Evolutionary conservation across 768 basidiomycete species (phyloP).

Genomic region (Lactarius deliciosus): DNA sequence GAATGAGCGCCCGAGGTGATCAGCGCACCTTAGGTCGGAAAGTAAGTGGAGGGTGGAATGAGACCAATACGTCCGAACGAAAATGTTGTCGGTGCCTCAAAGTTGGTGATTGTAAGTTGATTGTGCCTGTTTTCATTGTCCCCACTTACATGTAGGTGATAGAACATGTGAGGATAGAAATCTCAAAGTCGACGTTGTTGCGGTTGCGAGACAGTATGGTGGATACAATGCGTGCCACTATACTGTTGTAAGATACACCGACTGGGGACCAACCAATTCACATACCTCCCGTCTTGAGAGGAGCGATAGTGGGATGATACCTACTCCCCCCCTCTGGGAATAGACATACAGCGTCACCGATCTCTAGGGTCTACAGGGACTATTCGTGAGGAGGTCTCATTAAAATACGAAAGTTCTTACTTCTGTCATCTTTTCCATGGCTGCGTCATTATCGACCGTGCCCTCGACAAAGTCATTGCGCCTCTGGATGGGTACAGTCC

Average conservation of each 20-base stretch:
- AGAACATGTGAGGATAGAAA: slow-evolving; percentile 74
- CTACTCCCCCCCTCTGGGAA: slow-evolving; percentile 88
- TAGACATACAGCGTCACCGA: slow-evolving; percentile 76
- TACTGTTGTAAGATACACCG: slow-evolving; percentile 4
- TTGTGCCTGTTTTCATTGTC: slow-evolving; percentile 10
- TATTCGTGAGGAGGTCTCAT: neutral
- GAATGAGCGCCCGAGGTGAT: neutral
- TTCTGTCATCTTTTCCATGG: slow-evolving; percentile 68
- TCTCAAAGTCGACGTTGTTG: slow-evolving; percentile 65
- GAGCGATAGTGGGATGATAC: slow-evolving; percentile 84
- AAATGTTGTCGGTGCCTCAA: slow-evolving; percentile 81
- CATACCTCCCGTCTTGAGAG: slow-evolving; percentile 82
- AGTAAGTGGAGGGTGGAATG: slow-evolving; percentile 68
- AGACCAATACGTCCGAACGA: slow-evolving; percentile 83
- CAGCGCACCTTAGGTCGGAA: slow-evolving; percentile 58
- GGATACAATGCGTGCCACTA: slow-evolving; percentile 79
- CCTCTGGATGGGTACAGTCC: slow-evolving; percentile 80
- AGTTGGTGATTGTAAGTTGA: slow-evolving; percentile 18
- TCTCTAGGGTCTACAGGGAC: slow-evolving; percentile 59
- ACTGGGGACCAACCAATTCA: slow-evolving; percentile 5
- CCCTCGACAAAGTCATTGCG: slow-evolving; percentile 64
- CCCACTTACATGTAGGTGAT: slow-evolving; percentile 73
- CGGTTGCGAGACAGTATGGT: slow-evolving; percentile 72
- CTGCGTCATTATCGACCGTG: slow-evolving; percentile 61
- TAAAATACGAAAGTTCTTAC: slow-evolving; percentile 38